Base-by-base conservation (phyloP, 2,329 filamentous ascomycete genomes). In the Aspergillus fischeri region DNA sequence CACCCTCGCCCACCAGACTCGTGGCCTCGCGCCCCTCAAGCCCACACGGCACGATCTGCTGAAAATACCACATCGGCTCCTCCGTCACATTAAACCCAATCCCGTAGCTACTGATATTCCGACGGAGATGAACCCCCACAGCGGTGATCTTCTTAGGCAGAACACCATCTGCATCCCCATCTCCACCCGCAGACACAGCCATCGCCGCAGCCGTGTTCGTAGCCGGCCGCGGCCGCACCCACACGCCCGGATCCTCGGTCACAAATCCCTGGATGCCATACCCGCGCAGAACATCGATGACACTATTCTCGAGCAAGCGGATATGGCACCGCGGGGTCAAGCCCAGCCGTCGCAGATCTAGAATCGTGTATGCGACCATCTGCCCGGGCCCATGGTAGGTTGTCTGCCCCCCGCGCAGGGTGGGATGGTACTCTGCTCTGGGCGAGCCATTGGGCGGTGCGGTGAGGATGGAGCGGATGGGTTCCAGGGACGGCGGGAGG, bases 341-440 rank as follows among this genome's bases (percentile, higher is more conserved):
- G 0, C 77, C 76, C 63, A 91, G 83, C 10, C 83, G 80, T 54
- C 84, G 85, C 56, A 97, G 81, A 72, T 96, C 91, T n/a, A 96
- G 73, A 52, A 97, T 85, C 3, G 93, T 91, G 79, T 96, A 99
- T n/a, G 92, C 85, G 38, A 97, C 90, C 51, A 96, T 77, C 73
- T 99, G 94, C 0, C 93, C 93, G 0, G 93, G 94, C 0, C 93
- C 94, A 72, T 99, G 94, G 77, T 96, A 97, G 2, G 94, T 97
- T 0, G 91, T 92, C 63, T 96, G 86, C 0, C 94, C 94, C 60
- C 94, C 94, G 54, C 94, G 86, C n/a, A 86, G 83, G 14, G 90
- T 88, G 66, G 86, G 81, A 47, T 84, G 75, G 65, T 94, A 85
- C n/a, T 83, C 78, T 3, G 88, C 89, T 27, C 71, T 65, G 38